Evolutionary conservation across 805 yeast genomes (phyloP), one percentile per base, ranked within the genome.

Genomic region (Nakazawaea siamensis): DNA sequence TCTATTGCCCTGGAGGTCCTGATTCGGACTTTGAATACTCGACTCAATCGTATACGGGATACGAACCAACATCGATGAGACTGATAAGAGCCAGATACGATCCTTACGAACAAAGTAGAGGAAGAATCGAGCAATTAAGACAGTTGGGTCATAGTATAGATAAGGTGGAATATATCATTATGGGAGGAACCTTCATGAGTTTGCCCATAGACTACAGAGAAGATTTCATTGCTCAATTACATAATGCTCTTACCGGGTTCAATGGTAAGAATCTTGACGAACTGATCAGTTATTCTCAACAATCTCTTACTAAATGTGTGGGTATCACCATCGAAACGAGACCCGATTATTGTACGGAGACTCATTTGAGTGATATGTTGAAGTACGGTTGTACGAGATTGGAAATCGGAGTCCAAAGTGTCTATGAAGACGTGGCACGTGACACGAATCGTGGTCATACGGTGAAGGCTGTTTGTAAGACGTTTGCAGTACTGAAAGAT

Each of bases 141-240:
- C 96, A 83, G 57, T 67, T 92, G 41, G 98, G 98, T 11, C 98
- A 92, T 53, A 80, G 94, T 1, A 90, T 92, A 29, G 98, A 92
- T 55, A 92, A 92, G 53, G 98, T 92, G 11, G 98, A 92, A 57
- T 92, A 92, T 54, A 92, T 92, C 43, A 80, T 92, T 44, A 92
- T 92, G 98, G 98, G 98, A 36, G 98, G 98, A 44, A 92, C 98
- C 0, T 92, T 92, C 57, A 92, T 92, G 98, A 82, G 95, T 2
- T 66, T 92, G 41, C 94, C 95, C 13, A 70, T 75, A 34, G 90
- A 82, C 34, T 92, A 92, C 59, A 68, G 98, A 40, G 98, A 92
- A 55, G 72, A 67, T 37, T 92, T 92, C 50, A 88, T 92, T 41
- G 73, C 87, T 12, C 87, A 84, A 49, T 62, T 92, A 44, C 98